phyloP scores from a whole-genome alignment of 441 rosid species.

The Corymbia calophylla region DNA sequence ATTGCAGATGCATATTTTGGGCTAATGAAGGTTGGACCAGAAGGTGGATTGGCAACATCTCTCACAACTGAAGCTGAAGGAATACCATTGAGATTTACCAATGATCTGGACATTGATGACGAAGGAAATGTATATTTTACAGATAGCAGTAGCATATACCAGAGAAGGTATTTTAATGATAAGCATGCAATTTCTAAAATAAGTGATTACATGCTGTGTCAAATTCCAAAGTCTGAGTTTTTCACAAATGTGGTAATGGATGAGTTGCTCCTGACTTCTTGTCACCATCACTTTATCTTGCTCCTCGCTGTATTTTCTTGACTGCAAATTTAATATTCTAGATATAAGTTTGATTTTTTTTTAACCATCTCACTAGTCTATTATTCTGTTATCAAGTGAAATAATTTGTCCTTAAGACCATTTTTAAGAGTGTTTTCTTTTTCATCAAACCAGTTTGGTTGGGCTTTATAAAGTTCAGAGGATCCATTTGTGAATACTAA shows the following conservation, averaged over 20 bases:
- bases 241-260: not conserved
- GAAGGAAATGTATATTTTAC: slow-evolving; percentile 85
- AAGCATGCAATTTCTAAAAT: not conserved
- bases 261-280: not conserved
- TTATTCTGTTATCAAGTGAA: not conserved
- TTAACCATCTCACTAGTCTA: not conserved
- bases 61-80: slow-evolving; percentile 80
- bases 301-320: not conserved
- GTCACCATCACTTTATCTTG: not conserved
- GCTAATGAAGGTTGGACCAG: slow-evolving; percentile 83
- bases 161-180: slow-evolving; percentile 43
- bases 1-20: slow-evolving; percentile 93
- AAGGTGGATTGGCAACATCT: slow-evolving; percentile 77
- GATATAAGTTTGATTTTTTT: not conserved
- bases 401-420: not conserved
- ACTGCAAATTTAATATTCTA: not conserved
- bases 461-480: not conserved
- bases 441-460: not conserved
- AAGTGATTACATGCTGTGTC: not conserved
- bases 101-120: slow-evolving; percentile 82
- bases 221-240: not conserved
- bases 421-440: not conserved
- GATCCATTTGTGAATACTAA: not conserved
- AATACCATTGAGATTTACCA: slow-evolving; percentile 62
- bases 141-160: slow-evolving; percentile 72